Evolutionary conservation across 768 basidiomycete genomes (phyloP), one percentile per base, ranked within the genome.

Genomic region (Termitomyces sp.): DNA sequence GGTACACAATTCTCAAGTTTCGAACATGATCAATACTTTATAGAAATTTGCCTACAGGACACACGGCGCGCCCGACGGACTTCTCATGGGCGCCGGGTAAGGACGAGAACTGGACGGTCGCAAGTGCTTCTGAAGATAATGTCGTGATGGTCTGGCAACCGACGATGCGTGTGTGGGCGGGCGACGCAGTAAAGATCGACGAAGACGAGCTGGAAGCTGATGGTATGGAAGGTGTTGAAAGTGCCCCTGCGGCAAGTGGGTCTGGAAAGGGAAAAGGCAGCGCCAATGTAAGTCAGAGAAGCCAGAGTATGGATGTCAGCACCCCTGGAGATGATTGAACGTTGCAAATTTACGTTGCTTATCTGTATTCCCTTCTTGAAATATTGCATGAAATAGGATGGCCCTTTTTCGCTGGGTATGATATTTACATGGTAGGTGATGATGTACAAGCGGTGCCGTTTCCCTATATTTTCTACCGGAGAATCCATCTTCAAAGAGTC

Each of bases 71-170:
- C 38, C 94, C 94, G 1, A 91, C 92, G 0, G 97, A 99, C 75
- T 89, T 98, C 73, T 91, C 89, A 69, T 98, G 97, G 97, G 94
- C 91, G n/a, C 91, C 92, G 3, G 89, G 86, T 15, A 78, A 82
- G 65, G 78, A 78, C 20, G 93, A 96, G 69, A 87, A 87, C 64
- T 96, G 94, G 94, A 94, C 90, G 7, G 81, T 89, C 0, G 81
- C 88, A 6, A 94, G 86, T 64, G 85, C 91, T n/a, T 96, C 96
- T 0, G 96, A 98, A 72, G 96, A 99, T 73, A 99, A 99, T 65
- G 87, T 98, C 24, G 83, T 94, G 46, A 96, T 96, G 92, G 86
- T 96, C 6, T 99, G 97, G 97, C 92, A 95, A 71, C 96, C 96
- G 16, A 94, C 91, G 18, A 91, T 93, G 84, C 90, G 93, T 22